A percentile compares a stretch with the other conserved stretches of the same genome.
Conservation (phyloP, 768 basidiomycete species). For the Lactarius akahatsu region DNA sequence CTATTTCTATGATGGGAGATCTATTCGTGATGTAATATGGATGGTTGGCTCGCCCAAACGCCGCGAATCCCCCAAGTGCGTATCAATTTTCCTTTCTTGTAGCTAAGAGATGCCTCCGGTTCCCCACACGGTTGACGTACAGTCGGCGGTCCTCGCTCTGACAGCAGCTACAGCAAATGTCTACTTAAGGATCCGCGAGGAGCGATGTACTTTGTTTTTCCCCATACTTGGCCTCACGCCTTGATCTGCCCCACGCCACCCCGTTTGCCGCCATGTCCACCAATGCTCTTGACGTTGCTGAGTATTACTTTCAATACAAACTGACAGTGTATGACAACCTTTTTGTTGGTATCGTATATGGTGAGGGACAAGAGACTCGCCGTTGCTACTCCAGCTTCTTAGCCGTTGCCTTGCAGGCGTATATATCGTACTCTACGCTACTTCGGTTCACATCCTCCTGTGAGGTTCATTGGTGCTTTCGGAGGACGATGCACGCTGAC, state of each 20-base stretch:
- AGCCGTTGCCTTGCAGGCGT: background rate
- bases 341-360: slow-evolving; percentile 20
- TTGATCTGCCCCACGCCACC: background rate
- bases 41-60: background rate
- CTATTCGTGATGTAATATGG: background rate
- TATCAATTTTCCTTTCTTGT: slow-evolving; percentile 2
- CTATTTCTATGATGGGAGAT: background rate
- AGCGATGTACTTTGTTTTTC: background rate
- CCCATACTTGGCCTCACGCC: background rate
- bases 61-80: slow-evolving; percentile 5
- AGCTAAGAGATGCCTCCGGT: background rate
- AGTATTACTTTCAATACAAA: slow-evolving; percentile 11
- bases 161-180: background rate
- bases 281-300: background rate
- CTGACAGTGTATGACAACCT: slow-evolving; percentile 17
- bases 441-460: slow-evolving; percentile 23
- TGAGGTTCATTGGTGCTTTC: background rate
- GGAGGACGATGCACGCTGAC: background rate
- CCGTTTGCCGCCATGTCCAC: slow-evolving; percentile 10
- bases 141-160: background rate
- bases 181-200: slow-evolving; percentile 4
- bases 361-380: background rate
- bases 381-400: background rate
- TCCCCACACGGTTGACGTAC: background rate
- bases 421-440: slow-evolving; percentile 11